A percentile compares a stretch with the other conserved stretches of the same genome.
phyloP scores from a whole-genome alignment of 345 rosid species.

The Streptanthus diversifolius region DNA sequence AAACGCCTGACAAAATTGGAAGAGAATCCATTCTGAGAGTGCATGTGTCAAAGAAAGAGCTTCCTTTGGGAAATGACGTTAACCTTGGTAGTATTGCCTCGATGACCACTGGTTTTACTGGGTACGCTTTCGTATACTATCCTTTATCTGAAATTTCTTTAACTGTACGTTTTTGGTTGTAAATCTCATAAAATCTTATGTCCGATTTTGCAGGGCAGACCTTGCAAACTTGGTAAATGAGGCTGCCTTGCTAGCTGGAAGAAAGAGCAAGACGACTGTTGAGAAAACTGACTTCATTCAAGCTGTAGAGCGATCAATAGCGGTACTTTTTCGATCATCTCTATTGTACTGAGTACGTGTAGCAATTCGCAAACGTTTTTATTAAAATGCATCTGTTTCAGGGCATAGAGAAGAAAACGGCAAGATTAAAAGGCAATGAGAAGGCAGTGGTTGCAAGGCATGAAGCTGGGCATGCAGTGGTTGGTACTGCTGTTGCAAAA shows the following conservation, averaged over 20 bases:
- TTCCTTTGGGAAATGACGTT: slow-evolving; percentile 76
- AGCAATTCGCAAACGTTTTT: not conserved
- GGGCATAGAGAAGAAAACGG: slow-evolving; percentile 98
- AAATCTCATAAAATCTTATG: not conserved
- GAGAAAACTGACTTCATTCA: slow-evolving; percentile 84
- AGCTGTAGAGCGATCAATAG: slow-evolving; percentile 93
- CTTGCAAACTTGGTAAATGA: slow-evolving; percentile 97
- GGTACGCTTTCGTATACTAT: slow-evolving; percentile 41
- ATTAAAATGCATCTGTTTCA: slow-evolving; percentile 24
- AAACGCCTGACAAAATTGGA: slow-evolving; percentile 86
- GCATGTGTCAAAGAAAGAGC: slow-evolving; percentile 72
- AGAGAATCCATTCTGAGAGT: slow-evolving; percentile 91
- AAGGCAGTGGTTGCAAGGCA: slow-evolving; percentile 96
- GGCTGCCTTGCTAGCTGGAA: slow-evolving; percentile 97
- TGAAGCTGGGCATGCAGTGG: slow-evolving; percentile 99
- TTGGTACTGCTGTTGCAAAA: slow-evolving; percentile 88
- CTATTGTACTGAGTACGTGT: not conserved
- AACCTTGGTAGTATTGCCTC: slow-evolving; percentile 76
- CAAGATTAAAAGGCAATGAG: slow-evolving; percentile 79
- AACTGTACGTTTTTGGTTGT: not conserved
- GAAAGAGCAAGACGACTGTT: slow-evolving; percentile 67
- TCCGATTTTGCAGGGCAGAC: slow-evolving; percentile 68
- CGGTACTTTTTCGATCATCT: slow-evolving; percentile 48
- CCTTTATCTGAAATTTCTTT: not conserved
- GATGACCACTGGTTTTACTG: slow-evolving; percentile 97